Evolutionary conservation across 2,329 filamentous ascomycete species (phyloP).

Genomic region (Fonsecaea erecta): DNA sequence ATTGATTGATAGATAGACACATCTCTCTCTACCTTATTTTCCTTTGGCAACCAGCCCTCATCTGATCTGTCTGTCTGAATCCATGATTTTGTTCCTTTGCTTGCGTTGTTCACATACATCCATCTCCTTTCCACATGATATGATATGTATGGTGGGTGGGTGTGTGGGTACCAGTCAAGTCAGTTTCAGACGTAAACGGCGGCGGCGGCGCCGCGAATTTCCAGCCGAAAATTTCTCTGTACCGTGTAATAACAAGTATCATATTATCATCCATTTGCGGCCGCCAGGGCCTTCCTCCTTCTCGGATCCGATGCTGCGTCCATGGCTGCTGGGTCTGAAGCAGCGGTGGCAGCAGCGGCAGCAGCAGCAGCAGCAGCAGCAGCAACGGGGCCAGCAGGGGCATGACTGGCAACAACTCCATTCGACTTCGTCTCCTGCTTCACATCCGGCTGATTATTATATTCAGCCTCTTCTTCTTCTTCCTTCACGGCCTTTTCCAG

Average conservation of each 20-base stretch:
- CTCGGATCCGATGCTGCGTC: slow-evolving; percentile 19
- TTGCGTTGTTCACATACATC: no score
- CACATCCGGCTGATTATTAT: neutral
- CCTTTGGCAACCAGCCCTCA: no score
- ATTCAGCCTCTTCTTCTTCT: slow-evolving; percentile 29
- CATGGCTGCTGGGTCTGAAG: no score
- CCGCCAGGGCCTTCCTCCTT: slow-evolving; percentile 19
- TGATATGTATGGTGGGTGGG: no score
- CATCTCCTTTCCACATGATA: neutral
- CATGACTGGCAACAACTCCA: slow-evolving; percentile 19
- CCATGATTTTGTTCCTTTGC: no score
- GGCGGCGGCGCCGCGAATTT: neutral
- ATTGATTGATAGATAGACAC: no score
- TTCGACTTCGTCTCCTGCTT: slow-evolving; percentile 21
- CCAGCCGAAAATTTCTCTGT: neutral
- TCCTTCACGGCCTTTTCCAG: slow-evolving; percentile 31
- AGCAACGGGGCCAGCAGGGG: neutral
- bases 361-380: neutral
- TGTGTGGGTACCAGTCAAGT: no score
- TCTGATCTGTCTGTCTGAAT: no score
- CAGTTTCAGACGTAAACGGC: no score
- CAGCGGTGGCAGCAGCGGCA: neutral
- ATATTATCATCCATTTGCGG: slow-evolving; percentile 11
- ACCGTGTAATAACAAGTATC: no score
- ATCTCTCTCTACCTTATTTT: no score